Percentiles rank a stretch among this genome's conserved stretches.
Evolutionary conservation across 352 stramenopile genomes (phyloP).

Genomic region (Phytopythium oedochilum): DNA sequence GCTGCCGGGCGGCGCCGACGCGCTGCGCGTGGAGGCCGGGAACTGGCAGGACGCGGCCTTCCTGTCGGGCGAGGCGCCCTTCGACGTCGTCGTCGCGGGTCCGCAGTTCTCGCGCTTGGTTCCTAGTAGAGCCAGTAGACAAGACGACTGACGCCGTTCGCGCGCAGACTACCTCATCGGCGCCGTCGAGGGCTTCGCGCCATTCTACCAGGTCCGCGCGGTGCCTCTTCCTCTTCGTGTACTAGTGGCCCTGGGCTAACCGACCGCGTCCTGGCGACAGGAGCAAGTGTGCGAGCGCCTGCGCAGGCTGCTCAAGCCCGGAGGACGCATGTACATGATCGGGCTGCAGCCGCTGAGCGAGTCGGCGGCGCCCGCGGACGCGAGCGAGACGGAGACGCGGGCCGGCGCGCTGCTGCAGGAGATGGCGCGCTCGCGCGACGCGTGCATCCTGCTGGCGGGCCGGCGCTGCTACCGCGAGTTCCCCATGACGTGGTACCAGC

Average conservation of each 20-base stretch:
- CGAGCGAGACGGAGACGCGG: slow-evolving; percentile 20
- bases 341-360: slow-evolving; percentile 86
- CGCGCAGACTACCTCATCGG: slow-evolving; percentile 88
- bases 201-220: slow-evolving; percentile 79
- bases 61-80: slow-evolving; percentile 45
- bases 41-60: slow-evolving; percentile 75
- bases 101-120: neutral
- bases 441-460: slow-evolving; percentile 85
- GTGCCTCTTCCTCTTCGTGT: neutral
- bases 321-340: slow-evolving; percentile 87
- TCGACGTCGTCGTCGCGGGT: slow-evolving; percentile 81
- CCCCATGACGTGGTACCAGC: slow-evolving; percentile 82
- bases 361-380: slow-evolving; percentile 15
- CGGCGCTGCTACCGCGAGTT: slow-evolving; percentile 90
- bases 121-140: no score
- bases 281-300: slow-evolving; percentile 62
- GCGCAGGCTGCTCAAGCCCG: slow-evolving; percentile 61
- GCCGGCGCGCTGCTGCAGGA: slow-evolving; percentile 47
- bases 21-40: slow-evolving; percentile 42
- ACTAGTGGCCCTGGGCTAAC: neutral
- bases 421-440: slow-evolving; percentile 75
- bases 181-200: slow-evolving; percentile 90
- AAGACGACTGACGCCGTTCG: neutral
- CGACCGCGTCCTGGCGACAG: slow-evolving; percentile 5
- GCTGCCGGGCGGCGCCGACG: slow-evolving; percentile 19